phyloP scores from a whole-genome alignment of 805 yeast species.

The Alloascoidea hylecoeti region DNA sequence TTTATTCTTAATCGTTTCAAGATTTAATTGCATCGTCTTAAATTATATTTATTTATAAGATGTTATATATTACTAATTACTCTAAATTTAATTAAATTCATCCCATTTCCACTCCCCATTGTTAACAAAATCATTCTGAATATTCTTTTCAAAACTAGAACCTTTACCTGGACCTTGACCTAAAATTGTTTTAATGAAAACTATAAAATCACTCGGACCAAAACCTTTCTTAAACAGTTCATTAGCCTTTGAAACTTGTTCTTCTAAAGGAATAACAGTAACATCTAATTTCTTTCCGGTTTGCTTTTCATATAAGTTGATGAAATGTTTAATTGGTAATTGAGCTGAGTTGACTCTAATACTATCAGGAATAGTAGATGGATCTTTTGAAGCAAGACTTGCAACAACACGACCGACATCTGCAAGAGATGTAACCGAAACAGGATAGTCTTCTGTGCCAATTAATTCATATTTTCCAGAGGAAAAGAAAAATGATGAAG shows the following conservation, averaged over 20 bases:
- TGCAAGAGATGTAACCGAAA: conserved; percentile 21
- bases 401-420: conserved; percentile 33
- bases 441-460: conserved; percentile 23
- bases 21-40: too few species aligned
- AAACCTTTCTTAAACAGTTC: conserved; percentile 18
- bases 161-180: conserved; percentile 30
- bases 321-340: conserved; percentile 23
- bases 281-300: conserved; percentile 21
- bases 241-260: conserved; percentile 18
- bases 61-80: too few species aligned
- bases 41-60: too few species aligned
- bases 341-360: conserved; percentile 27
- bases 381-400: conserved; percentile 23
- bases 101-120: conserved; percentile 5
- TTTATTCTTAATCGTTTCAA: too few species aligned
- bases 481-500: conserved; percentile 12
- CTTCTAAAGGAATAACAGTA: conserved; percentile 17
- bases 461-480: conserved; percentile 20
- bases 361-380: conserved; percentile 25
- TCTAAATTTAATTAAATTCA: not conserved
- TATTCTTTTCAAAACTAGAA: conserved; percentile 14
- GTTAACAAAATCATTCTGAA: conserved; percentile 29
- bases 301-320: conserved; percentile 23
- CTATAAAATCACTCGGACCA: conserved; percentile 21
- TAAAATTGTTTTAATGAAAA: conserved; percentile 16